These are phyloP conservation scores for Gossypium davidsonii DNA, from an alignment of 441 rosid species.

Conservation along the genomic window DNA sequence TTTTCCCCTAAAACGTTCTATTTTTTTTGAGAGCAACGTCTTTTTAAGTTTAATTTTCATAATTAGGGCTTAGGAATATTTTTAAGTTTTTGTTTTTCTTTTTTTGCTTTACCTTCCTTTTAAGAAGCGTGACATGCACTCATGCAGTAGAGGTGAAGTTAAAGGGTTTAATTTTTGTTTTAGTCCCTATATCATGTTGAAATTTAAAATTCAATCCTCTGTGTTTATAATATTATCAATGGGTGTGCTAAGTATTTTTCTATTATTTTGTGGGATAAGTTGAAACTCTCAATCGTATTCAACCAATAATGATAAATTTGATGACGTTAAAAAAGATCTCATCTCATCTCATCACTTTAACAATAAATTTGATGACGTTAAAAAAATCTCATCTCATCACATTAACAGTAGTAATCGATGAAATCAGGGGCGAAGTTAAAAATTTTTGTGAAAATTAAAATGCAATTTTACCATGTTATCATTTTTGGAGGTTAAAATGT, in stretches of 20 bases:
- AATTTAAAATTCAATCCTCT: not conserved
- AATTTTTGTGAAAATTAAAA: no score
- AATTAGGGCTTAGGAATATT: not conserved
- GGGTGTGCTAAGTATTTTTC: no score
- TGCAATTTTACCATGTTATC: no score
- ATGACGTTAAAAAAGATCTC: no score
- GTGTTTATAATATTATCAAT: not conserved
- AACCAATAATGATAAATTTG: not conserved
- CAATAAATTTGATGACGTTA: no score
- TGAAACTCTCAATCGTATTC: not conserved
- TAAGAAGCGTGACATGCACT: constrained; percentile 2
- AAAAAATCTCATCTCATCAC: no score
- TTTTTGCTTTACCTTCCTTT: not conserved
- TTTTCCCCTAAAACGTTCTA: not conserved
- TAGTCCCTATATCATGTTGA: not conserved
- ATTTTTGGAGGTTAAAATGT: no score
- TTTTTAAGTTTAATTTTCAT: not conserved
- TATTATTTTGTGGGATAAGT: not conserved
- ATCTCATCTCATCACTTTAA: no score
- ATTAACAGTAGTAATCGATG: no score
- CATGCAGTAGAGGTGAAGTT: not conserved
- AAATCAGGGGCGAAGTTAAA: no score
- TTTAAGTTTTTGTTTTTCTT: not conserved
- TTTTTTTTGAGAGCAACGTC: not conserved
- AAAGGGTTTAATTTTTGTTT: not conserved